Conservation (phyloP, 805 yeast genomes). For the Gaillardinia entomophila region DNA sequence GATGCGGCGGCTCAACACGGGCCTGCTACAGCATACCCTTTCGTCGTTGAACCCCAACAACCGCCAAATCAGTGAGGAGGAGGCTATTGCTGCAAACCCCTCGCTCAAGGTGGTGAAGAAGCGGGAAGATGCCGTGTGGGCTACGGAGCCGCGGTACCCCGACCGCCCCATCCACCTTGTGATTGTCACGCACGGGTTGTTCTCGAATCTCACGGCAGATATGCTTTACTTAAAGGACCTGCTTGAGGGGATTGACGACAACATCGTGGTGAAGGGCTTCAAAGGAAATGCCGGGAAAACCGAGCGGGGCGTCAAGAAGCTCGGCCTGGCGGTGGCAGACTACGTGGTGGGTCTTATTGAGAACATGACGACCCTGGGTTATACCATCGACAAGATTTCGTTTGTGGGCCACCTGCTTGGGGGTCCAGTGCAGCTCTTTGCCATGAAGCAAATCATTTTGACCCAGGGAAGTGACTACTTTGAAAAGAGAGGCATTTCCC, state of each 20-base stretch:
- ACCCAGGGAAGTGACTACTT: slow-evolving; percentile 28
- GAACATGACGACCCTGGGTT: slow-evolving; percentile 9
- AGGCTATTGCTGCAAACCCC: too few relatives aligned
- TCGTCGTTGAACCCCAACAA: slow-evolving; percentile 3
- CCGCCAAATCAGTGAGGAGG: background rate
- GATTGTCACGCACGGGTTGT: slow-evolving; percentile 39
- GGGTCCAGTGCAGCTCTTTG: slow-evolving; percentile 37
- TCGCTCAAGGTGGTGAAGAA: slow-evolving; percentile 19
- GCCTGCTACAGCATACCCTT: slow-evolving; percentile 7
- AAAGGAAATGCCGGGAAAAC: slow-evolving; percentile 37
- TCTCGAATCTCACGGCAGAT: slow-evolving; percentile 40
- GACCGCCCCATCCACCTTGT: slow-evolving; percentile 32
- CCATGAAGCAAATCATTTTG: slow-evolving; percentile 30
- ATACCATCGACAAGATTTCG: slow-evolving; percentile 23
- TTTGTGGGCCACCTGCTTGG: slow-evolving; percentile 42
- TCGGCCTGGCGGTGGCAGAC: slow-evolving; percentile 28
- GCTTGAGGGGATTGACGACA: slow-evolving; percentile 24
- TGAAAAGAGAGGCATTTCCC: slow-evolving; percentile 17
- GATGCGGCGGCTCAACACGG: slow-evolving; percentile 29
- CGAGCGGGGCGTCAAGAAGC: slow-evolving; percentile 32
- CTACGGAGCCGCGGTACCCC: slow-evolving; percentile 16
- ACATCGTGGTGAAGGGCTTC: slow-evolving; percentile 32
- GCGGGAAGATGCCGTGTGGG: slow-evolving; percentile 31
- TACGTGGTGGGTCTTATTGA: slow-evolving; percentile 23
- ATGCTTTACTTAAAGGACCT: slow-evolving; percentile 36